Evolutionary conservation across 768 basidiomycete genomes (phyloP), one percentile per base, ranked within the genome.

Genomic region (Boletus rubroflammeus): DNA sequence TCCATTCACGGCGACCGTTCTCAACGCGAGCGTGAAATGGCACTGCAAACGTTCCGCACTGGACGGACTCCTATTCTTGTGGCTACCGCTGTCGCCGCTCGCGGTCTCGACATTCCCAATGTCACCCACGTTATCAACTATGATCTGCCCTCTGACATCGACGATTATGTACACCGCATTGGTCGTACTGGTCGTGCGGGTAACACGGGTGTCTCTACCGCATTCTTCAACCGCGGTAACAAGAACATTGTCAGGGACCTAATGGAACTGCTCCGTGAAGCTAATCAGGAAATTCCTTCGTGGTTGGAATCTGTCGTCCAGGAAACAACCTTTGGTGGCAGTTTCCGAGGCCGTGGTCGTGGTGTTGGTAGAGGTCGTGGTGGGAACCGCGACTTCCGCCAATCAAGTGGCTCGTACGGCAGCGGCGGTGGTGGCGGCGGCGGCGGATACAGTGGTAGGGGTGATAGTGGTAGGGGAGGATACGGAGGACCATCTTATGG

Each of bases 111-210:
- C 74, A 98, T 99, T 64, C 97, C 97, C 58, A 97, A 99, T 72
- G 97, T 99, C 67, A 97, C 91, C 15, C 97, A 98, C 70, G 97
- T 99, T 67, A 81, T 98, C 78, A 96, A 98, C 73, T 98, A 98
- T 73, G 97, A 98, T 70, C 79, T 99, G 6, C 97, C 97, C 13
- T 89, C 89, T 56, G 97, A 98, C 75, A 95, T 99, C 59, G 97
- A 98, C 67, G 97, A 99, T 73, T 99, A 98, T 73, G 95, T 98
- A 43, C 95, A 98, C 70, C 94, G 93, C 66, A 96, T 95, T 64
- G 93, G 93, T 78, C 90, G 94, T 78, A 96, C 94, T 14, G 97
- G 97, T 42, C 95, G 97, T 82, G 97, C 97, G 9, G 97, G 97
- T 47, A 99, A 99, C 78, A 92, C 89, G 11, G 97, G 97, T 78